These are phyloP conservation scores for Xylaria sp. DNA, from an alignment of 2,329 filamentous ascomycete genomes.

Conservation along the genomic window DNA sequence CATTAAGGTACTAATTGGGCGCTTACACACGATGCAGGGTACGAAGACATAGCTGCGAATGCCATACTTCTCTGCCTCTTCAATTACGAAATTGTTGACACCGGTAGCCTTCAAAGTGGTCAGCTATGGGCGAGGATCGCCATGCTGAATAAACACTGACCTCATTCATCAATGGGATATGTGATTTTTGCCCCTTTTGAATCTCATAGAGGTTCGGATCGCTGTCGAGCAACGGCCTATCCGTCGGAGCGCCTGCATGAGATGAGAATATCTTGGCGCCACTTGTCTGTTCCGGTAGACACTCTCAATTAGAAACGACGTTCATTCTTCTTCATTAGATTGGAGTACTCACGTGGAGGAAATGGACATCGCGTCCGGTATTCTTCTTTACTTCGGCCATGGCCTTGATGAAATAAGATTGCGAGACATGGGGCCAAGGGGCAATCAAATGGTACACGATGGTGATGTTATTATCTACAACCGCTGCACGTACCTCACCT, in stretches of 20 bases:
- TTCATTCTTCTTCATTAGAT: neutral
- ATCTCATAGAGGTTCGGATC: slow-evolving; percentile 56
- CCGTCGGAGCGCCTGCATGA: slow-evolving; percentile 56
- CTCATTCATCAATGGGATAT: slow-evolving; percentile 40
- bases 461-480: slow-evolving; percentile 57
- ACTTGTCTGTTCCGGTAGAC: slow-evolving; percentile 50
- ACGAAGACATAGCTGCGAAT: slow-evolving; percentile 63
- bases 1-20: too few species aligned
- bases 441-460: slow-evolving; percentile 62
- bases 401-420: slow-evolving; percentile 57
- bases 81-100: slow-evolving; percentile 57
- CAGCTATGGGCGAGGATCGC: neutral
- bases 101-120: slow-evolving; percentile 49
- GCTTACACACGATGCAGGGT: slow-evolving; percentile 62
- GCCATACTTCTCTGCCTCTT: slow-evolving; percentile 54
- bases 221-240: slow-evolving; percentile 55
- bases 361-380: slow-evolving; percentile 57
- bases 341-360: slow-evolving; percentile 53
- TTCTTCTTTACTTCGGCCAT: slow-evolving; percentile 56
- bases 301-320: slow-evolving; percentile 4
- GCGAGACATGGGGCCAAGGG: slow-evolving; percentile 48
- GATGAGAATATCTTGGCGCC: slow-evolving; percentile 64
- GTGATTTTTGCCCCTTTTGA: slow-evolving; percentile 52
- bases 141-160: slow-evolving; percentile 36
- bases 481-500: slow-evolving; percentile 48